phyloP scores from a whole-genome alignment of 345 rosid genomes.

The Eucalyptus curtisii region DNA sequence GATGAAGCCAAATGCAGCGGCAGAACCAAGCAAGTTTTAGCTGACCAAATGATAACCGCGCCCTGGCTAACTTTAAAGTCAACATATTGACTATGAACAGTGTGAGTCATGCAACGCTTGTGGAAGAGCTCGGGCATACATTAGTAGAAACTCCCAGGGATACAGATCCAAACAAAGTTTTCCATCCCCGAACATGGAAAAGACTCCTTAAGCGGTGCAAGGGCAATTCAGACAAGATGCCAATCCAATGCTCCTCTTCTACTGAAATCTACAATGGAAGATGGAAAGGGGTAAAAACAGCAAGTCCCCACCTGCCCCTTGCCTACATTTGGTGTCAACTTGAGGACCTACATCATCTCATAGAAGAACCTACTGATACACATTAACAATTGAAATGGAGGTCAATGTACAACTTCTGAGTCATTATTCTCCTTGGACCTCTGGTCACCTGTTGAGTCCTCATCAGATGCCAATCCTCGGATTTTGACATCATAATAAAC shows the following conservation, averaged over 20 bases:
- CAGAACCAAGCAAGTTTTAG: background rate
- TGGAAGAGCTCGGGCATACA: background rate
- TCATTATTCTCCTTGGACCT: background rate
- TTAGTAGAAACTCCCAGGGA: background rate
- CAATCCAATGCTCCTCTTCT: background rate
- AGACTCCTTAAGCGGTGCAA: background rate
- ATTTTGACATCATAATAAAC: slow-evolving; percentile 87
- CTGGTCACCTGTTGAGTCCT: slow-evolving; percentile 13
- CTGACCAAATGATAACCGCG: background rate
- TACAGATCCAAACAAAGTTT: background rate
- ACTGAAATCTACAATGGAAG: background rate
- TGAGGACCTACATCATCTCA: background rate
- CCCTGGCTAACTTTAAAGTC: background rate
- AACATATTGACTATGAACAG: background rate
- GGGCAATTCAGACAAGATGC: background rate
- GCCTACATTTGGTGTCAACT: background rate
- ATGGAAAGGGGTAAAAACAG: background rate
- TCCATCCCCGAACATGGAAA: background rate
- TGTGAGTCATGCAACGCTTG: background rate
- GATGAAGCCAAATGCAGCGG: background rate
- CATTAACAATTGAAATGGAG: background rate
- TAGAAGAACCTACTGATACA: background rate
- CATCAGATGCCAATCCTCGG: slow-evolving; percentile 45
- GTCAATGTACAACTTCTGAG: background rate
- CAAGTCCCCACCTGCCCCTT: background rate